Base-by-base conservation (phyloP, 805 yeast genomes). In the Candida suzukii region DNA sequence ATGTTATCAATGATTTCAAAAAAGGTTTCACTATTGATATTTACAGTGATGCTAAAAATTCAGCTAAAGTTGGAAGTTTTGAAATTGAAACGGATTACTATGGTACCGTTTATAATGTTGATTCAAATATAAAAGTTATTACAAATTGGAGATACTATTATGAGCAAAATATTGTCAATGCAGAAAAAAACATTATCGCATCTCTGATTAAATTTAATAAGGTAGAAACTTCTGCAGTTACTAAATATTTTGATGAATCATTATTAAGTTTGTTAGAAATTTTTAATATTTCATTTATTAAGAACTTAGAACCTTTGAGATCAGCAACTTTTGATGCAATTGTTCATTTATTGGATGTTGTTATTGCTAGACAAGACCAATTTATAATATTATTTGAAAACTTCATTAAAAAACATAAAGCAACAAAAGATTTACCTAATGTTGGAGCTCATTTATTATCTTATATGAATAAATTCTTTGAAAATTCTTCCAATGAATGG, bases 61-160 rank as follows among this genome's bases (percentile, higher is more conserved):
- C 74, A n/a, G 67, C 63, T 30, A 64, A 70, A 21, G 52, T 68
- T 24, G 74, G 66, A 19, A 44, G 59, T 2, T 44, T 71, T 37
- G 83, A 82, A 47, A 50, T 84, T 17, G 67, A 73, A 16, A 66
- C 84, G 0, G 78, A 74, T 39, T 86, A 83, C 56, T 76, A 80
- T 41, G 95, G 96, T 21, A 80, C 73, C 48, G 57, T 65, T 14
- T 83, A 66, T 61, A 83, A 84, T 51, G 61, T 77, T 17, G 87
- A 81, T 44, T 39, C 62, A 6, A 61, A 80, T 3, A 66, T 82
- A 43, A 76, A 73, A 33, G 68, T 70, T 26, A 61, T 86, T 37
- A 56, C 80, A 47, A 69, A 71, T 44, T 77, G 80, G 74, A 74
- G 67, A 43, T 56, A 67, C 29, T 57, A 70, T 21, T 70, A 70